phyloP scores from a whole-genome alignment of 768 basidiomycete species.

The Mrakia frigida region DNA sequence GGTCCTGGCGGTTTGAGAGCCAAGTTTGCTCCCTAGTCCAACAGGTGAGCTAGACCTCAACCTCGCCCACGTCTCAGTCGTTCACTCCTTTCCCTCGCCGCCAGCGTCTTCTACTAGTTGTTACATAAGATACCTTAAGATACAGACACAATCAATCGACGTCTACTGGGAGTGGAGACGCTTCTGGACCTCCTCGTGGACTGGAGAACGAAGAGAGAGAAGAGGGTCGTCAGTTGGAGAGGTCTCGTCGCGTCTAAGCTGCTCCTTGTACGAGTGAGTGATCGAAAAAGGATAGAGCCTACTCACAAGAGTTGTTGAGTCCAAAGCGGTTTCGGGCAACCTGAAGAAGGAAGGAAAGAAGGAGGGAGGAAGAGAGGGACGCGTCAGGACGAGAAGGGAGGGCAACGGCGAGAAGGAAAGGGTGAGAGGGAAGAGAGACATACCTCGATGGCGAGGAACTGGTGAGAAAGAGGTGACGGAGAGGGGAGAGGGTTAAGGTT shows the following conservation, averaged over 20 bases:
- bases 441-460: constrained; percentile 94
- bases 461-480: constrained; percentile 1
- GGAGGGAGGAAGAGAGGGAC: not conserved
- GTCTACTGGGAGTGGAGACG: not conserved
- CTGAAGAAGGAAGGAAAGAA: constrained; percentile 46
- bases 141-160: too few relatives aligned
- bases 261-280: not conserved
- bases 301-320: constrained; percentile 60
- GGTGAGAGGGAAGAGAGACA: constrained; percentile 21
- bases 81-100: too few relatives aligned
- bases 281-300: not conserved
- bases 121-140: too few relatives aligned
- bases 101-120: too few relatives aligned
- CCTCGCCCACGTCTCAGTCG: too few relatives aligned
- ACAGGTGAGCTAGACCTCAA: too few relatives aligned
- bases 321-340: constrained; percentile 87
- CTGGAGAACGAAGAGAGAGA: not conserved
- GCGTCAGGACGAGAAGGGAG: not conserved
- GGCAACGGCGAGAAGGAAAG: not conserved
- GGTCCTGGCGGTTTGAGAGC: too few relatives aligned
- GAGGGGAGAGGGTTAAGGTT: not conserved
- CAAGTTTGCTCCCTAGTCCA: too few relatives aligned
- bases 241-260: not conserved
- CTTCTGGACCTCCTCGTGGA: constrained; percentile 25
- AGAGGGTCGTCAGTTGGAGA: not conserved